Evolutionary conservation across 1,284 basidiomycete species (phyloP).

Genomic region (Sporisorium graminicola): DNA sequence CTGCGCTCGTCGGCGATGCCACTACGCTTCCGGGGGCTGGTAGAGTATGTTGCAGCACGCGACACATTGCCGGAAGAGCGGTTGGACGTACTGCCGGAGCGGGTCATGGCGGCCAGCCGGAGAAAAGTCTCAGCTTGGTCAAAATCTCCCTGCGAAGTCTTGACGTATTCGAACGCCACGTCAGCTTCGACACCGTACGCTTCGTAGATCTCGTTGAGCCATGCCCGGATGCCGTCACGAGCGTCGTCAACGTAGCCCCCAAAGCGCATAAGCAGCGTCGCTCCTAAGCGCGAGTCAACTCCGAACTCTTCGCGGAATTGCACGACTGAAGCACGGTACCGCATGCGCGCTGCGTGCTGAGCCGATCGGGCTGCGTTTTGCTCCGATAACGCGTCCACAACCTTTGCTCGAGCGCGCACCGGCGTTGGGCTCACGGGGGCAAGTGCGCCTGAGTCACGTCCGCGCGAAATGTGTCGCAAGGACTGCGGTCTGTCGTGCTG

Average conservation of each 20-base stretch:
- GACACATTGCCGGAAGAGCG: not conserved
- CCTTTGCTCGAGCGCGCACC: not conserved
- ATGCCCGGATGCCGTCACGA: conserved; percentile 15
- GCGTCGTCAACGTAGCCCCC: conserved; percentile 22
- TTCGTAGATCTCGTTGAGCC: conserved; percentile 21
- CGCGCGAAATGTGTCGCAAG: not conserved
- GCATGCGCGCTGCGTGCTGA: conserved; percentile 19
- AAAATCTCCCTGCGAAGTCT: conserved; percentile 37
- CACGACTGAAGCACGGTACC: conserved; percentile 26
- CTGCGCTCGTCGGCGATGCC: conserved; percentile 5
- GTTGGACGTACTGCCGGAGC: conserved; percentile 9
- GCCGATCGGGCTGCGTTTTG: not conserved
- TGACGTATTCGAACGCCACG: conserved; percentile 43
- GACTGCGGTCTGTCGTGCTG: not conserved
- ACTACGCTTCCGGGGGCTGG: conserved; percentile 21
- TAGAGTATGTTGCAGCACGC: conserved; percentile 7
- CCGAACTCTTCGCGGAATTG: conserved; percentile 26
- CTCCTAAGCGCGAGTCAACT: conserved; percentile 13
- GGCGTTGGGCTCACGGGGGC: not conserved
- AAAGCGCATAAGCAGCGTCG: conserved; percentile 25
- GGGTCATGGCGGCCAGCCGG: conserved; percentile 16
- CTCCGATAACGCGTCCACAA: not conserved
- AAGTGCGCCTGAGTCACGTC: not conserved
- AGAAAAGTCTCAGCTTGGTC: conserved; percentile 37
- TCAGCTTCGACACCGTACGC: conserved; percentile 23